Evolutionary conservation across 1,284 basidiomycete species (phyloP).

Genomic region (Volvariella volvacea): DNA sequence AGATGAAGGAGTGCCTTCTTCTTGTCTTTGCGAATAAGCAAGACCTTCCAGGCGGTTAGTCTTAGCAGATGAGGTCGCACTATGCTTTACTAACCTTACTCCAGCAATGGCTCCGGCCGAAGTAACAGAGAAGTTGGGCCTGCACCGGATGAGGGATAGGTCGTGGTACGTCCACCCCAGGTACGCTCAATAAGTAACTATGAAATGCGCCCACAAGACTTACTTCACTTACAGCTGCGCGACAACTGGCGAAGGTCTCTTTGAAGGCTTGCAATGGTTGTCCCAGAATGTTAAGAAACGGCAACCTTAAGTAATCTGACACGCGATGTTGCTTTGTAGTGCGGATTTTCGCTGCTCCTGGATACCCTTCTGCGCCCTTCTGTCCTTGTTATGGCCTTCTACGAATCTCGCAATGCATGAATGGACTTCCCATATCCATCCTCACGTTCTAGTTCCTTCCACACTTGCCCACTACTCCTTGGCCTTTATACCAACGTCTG

Average conservation of each 20-base stretch:
- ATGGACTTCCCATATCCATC: too few species aligned
- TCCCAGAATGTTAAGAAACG: conserved; percentile 94
- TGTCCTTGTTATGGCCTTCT: too few species aligned
- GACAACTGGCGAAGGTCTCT: conserved; percentile 93
- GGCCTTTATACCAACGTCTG: too few species aligned
- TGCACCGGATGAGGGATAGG: conserved; percentile 94
- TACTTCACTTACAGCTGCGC: conserved; percentile 61
- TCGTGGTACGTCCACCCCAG: conserved; percentile 99
- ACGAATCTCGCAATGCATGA: too few species aligned
- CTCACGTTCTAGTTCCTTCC: too few species aligned
- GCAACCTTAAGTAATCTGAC: conserved; percentile 40
- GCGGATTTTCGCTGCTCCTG: not conserved
- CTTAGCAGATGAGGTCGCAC: conserved; percentile 7
- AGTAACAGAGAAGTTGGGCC: conserved; percentile 94
- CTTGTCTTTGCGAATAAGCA: conserved; percentile 99
- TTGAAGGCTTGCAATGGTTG: conserved; percentile 94
- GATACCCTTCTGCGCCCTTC: not conserved
- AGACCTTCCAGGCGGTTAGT: conserved; percentile 91
- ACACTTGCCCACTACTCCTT: too few species aligned
- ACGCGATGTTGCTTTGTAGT: too few species aligned
- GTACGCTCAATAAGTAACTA: conserved; percentile 40
- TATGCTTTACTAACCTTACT: conserved; percentile 1
- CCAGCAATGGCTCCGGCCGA: conserved; percentile 97
- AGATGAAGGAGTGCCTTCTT: conserved; percentile 96
- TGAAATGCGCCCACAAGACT: conserved; percentile 1